Evolutionary conservation across 331 rosid genomes (phyloP), one percentile per base, ranked within the genome.

Genomic region (Phaseolus coccineus): DNA sequence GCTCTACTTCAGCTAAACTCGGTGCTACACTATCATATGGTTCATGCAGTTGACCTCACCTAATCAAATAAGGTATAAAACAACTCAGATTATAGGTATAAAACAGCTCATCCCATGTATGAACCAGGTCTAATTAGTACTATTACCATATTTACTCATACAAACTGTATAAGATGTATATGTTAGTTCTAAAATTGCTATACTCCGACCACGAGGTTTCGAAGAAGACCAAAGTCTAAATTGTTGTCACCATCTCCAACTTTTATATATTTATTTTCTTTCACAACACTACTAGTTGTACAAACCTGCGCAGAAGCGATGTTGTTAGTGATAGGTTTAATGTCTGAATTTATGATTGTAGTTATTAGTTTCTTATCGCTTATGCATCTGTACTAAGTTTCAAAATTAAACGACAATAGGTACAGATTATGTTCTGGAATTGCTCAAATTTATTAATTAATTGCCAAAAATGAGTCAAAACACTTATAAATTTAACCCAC

Each of bases 151-250:
- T 57, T 52, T 78, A 22, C 72, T 51, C 53, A 6, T 27, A 55
- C 37, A 61, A 25, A 68, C 73, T 64, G 25, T 70, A 8, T 71
- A 8, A 19, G 30, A 74, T 69, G 44, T 63, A 11, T 8, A 8
- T 62, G 73, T 61, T 13, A 70, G 33, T 71, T 70, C 55, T 64
- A 33, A 62, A 56, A 68, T 33, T 69, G 65, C 14, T 77, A 30
- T 44, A 48, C 39, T 6, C 35, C 37, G 14, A 76, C 62, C 31
- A 28, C 13, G 77, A 67, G 39, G 31, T 30, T 31, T 69, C 46
- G 68, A 63, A 58, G 62, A 73, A 51, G 46, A 22, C 42, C 33
- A 19, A 55, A 69, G 63, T 69, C 55, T 71, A 74, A 85, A 73
- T 11, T 67, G 35, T 2, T 68, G 68, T 44, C 25, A 55, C 37